phyloP scores from a whole-genome alignment of 805 yeast genomes.

The Wickerhamomyces sydowiorum region DNA sequence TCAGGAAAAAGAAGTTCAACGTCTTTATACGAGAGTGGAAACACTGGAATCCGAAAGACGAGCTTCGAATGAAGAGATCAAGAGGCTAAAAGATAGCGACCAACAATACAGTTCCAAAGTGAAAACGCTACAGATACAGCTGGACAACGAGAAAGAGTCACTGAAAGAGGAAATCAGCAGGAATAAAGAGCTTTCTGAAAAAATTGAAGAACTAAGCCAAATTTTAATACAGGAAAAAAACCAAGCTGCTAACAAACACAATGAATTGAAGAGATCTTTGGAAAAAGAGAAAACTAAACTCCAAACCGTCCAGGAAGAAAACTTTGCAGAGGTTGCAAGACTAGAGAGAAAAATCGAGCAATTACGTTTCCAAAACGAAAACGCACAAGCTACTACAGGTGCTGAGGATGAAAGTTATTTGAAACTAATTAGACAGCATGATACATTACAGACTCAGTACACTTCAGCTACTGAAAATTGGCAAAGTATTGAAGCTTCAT shows the following conservation, averaged over 20 bases:
- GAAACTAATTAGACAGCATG: constrained; percentile 42
- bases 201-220: constrained; percentile 20
- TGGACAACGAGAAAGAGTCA: constrained; percentile 15
- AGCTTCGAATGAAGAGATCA: constrained; percentile 20
- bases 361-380: constrained; percentile 58
- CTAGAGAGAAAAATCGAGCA: constrained; percentile 69
- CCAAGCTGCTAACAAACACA: constrained; percentile 21
- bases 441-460: constrained; percentile 61
- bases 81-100: constrained; percentile 18
- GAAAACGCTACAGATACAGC: constrained; percentile 16
- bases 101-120: constrained; percentile 19
- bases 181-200: constrained; percentile 18
- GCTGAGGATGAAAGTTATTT: constrained; percentile 34
- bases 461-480: constrained; percentile 75
- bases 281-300: constrained; percentile 30
- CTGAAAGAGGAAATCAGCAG: constrained; percentile 15
- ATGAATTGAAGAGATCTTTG: constrained; percentile 24
- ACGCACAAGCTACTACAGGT: constrained; percentile 23
- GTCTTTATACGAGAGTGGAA: constrained; percentile 7
- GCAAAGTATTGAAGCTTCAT: constrained; percentile 70
- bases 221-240: constrained; percentile 18
- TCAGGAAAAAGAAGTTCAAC: constrained; percentile 28
- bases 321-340: constrained; percentile 41
- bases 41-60: constrained; percentile 20
- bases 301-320: constrained; percentile 14